These are phyloP conservation scores for Fusarium marasasianum DNA, from an alignment of 2,329 filamentous ascomycete species.

Conservation along the genomic window DNA sequence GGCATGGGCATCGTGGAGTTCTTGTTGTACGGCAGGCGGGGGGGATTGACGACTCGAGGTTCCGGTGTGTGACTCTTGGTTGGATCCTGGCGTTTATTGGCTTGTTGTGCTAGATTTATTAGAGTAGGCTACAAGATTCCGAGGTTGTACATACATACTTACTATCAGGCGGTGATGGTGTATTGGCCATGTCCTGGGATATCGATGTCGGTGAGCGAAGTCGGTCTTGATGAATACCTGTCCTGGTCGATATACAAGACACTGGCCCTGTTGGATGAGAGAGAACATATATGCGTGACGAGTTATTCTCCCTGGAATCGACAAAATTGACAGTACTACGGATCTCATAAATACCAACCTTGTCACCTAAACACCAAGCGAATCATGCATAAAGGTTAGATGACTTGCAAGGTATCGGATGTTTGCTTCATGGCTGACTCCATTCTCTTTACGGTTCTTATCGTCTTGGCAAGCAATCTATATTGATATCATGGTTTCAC, in stretches of 20 bases:
- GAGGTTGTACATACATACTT: background rate
- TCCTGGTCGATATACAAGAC: background rate
- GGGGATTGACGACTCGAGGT: conserved; percentile 8
- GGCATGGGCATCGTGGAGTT: background rate
- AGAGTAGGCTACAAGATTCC: conserved; percentile 1
- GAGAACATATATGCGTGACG: background rate
- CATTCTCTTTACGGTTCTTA: no score
- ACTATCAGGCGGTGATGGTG: background rate
- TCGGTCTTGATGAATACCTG: background rate
- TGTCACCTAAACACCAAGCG: background rate
- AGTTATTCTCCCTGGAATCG: background rate
- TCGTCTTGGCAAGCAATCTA: background rate
- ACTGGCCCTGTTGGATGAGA: background rate
- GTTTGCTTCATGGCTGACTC: background rate
- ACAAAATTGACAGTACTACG: no score
- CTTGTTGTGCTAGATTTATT: background rate
- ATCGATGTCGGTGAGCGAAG: background rate
- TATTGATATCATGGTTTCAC: rapidly evolving
- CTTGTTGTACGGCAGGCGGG: background rate
- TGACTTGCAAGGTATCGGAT: background rate
- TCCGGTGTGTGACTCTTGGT: background rate
- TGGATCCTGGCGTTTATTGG: background rate
- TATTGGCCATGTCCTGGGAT: no score
- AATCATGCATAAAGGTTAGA: background rate
- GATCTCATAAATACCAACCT: background rate